Percentiles rank a stretch among this genome's conserved stretches.
phyloP scores from a whole-genome alignment of 139 green algal genomes.

The Nannochloris sp. region DNA sequence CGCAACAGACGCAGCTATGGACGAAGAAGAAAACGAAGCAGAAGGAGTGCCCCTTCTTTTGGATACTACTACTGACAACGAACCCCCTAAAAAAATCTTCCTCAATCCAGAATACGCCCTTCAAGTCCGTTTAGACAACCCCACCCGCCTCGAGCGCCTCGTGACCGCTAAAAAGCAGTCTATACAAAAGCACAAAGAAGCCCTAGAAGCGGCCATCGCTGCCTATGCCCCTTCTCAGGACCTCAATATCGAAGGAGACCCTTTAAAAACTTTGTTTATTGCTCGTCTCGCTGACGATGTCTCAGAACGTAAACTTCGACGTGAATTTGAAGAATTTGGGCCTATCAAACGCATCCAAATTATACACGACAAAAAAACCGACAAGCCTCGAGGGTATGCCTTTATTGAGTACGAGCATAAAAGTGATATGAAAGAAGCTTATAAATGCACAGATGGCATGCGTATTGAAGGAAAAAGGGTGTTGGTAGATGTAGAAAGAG shows the following conservation, averaged over 20 bases:
- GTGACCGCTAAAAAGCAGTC: not conserved
- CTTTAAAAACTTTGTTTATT: conserved; percentile 87
- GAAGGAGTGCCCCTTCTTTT: not conserved
- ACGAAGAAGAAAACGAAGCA: too few species aligned
- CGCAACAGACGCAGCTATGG: too few species aligned
- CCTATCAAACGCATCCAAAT: conserved; percentile 70
- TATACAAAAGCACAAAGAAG: not conserved
- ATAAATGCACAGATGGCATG: conserved; percentile 72
- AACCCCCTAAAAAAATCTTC: conserved; percentile 29
- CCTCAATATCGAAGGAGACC: conserved; percentile 67
- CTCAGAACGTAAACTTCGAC: conserved; percentile 67
- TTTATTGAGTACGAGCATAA: conserved; percentile 91
- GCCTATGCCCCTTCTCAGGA: conserved; percentile 67
- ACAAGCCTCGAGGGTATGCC: conserved; percentile 76
- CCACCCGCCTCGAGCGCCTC: not conserved
- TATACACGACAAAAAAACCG: conserved; percentile 65
- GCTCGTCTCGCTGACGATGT: conserved; percentile 66
- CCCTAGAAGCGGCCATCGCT: conserved; percentile 42
- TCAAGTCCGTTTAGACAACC: conserved; percentile 56
- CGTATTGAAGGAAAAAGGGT: conserved; percentile 72
- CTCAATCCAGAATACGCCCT: conserved; percentile 62
- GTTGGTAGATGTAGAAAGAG: conserved; percentile 82
- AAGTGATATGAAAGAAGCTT: conserved; percentile 88
- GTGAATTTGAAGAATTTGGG: conserved; percentile 85
- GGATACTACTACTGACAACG: not conserved